phyloP scores from a whole-genome alignment of 2,329 filamentous ascomycete genomes.

The Westerdykella ornata region DNA sequence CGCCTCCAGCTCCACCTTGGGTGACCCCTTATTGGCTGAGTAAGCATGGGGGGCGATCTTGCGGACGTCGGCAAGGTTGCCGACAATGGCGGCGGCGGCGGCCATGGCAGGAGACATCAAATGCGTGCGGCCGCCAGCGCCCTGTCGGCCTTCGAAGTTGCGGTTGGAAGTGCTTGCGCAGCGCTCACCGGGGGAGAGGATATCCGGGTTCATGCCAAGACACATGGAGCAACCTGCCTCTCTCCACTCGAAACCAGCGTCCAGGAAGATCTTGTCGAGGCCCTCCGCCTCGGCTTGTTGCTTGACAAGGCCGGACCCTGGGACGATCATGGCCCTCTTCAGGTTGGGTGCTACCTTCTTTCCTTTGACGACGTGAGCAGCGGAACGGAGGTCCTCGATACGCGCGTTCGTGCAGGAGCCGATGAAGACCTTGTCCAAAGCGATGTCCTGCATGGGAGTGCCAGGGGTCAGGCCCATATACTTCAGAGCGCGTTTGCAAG shows the following conservation, averaged over 20 bases:
- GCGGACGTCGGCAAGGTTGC: constrained; percentile 86
- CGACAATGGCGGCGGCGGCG: constrained; percentile 79
- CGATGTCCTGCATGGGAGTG: constrained; percentile 85
- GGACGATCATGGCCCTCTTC: constrained; percentile 92
- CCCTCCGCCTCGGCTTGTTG: constrained; percentile 85
- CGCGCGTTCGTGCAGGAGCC: constrained; percentile 96
- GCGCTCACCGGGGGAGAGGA: constrained; percentile 82
- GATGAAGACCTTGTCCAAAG: constrained; percentile 93
- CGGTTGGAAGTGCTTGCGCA: constrained; percentile 95
- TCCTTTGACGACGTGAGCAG: constrained; percentile 78
- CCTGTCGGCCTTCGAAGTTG: constrained; percentile 95
- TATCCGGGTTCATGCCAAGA: constrained; percentile 98
- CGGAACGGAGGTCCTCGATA: constrained; percentile 89
- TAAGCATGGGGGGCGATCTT: constrained; percentile 56
- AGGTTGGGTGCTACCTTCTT: constrained; percentile 81
- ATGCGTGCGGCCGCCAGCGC: constrained; percentile 83
- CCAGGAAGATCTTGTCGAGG: constrained; percentile 82
- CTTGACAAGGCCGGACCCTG: constrained; percentile 91
- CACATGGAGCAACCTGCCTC: constrained; percentile 99
- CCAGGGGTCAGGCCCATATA: constrained; percentile 93
- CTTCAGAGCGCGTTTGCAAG: constrained; percentile 74
- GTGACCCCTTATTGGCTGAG: constrained; percentile 44
- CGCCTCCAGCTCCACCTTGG: constrained; percentile 54
- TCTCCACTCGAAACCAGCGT: constrained; percentile 95
- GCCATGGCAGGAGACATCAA: constrained; percentile 97